These are phyloP conservation scores for Linnemannia hyalina DNA, from an alignment of 192 early-diverging fungal species.

Conservation along the genomic window DNA sequence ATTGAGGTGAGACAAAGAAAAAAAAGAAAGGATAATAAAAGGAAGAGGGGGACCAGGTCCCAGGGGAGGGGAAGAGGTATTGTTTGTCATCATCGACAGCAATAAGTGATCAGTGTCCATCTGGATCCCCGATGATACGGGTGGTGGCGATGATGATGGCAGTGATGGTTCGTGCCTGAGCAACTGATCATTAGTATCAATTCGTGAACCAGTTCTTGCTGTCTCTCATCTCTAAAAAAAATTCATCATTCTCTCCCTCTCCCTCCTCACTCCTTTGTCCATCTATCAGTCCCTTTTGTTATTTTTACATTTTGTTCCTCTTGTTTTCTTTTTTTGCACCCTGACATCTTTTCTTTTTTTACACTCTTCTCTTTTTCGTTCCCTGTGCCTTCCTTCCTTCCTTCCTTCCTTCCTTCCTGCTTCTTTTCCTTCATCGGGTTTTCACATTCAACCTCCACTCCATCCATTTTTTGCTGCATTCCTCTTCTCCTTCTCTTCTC, in stretches of 20 bases:
- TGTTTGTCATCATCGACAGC: too few species aligned
- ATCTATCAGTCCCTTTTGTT: not conserved
- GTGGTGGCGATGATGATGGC: not conserved
- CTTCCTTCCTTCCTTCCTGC: not conserved
- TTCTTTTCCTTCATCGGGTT: not conserved
- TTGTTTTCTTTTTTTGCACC: not conserved
- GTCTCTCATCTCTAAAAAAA: not conserved
- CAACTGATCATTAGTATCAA: not conserved
- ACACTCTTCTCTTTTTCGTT: not conserved
- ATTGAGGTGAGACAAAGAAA: not conserved
- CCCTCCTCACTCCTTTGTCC: not conserved
- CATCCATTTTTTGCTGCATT: not conserved
- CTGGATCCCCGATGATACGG: too few species aligned
- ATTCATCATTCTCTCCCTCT: not conserved
- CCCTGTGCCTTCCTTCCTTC: not conserved
- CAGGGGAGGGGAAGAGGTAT: too few species aligned
- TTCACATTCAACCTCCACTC: not conserved
- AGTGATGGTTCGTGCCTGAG: not conserved
- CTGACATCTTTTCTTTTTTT: not conserved
- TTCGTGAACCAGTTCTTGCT: not conserved
- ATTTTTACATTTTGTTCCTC: not conserved
- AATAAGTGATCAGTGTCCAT: too few species aligned
- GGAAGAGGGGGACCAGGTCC: too few species aligned
- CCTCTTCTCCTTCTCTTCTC: not conserved
- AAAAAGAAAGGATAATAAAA: not conserved